Conservation (phyloP, 2,329 filamentous ascomycete genomes). For the Dothideomycetes sp. region DNA sequence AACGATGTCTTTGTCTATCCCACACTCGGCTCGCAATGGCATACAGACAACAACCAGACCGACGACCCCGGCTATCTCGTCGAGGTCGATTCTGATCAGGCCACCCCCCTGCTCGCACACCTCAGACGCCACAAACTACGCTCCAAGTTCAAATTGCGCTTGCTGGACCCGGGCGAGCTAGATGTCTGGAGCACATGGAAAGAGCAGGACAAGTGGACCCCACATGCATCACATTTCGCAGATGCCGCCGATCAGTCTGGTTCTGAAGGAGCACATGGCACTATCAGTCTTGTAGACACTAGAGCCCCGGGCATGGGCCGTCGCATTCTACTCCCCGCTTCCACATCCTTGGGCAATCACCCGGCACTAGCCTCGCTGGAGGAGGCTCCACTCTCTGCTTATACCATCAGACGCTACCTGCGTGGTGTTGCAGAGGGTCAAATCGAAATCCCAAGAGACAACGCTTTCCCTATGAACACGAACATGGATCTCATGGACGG, state of each 20-base stretch:
- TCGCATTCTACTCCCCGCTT: constrained; percentile 18
- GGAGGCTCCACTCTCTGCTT: constrained; percentile 36
- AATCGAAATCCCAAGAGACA: constrained; percentile 59
- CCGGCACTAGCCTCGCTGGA: constrained; percentile 25
- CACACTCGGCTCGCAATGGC: constrained; percentile 26
- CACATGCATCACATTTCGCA: constrained; percentile 11
- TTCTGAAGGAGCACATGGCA: constrained; percentile 10
- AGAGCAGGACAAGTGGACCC: constrained; percentile 31
- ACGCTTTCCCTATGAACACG: constrained; percentile 72
- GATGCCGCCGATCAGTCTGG: background rate
- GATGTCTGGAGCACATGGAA: constrained; percentile 68
- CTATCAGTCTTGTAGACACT: constrained; percentile 28
- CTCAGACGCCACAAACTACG: constrained; percentile 79
- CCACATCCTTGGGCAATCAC: constrained; percentile 21
- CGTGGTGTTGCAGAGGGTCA: constrained; percentile 79
- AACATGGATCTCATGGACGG: constrained; percentile 80
- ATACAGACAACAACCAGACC: constrained; percentile 11
- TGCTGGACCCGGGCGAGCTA: constrained; percentile 54
- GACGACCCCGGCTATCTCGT: constrained; percentile 55
- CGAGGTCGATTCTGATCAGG: constrained; percentile 66
- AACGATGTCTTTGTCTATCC: constrained; percentile 89
- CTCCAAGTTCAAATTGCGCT: constrained; percentile 60
- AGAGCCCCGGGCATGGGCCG: constrained; percentile 25
- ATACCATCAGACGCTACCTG: constrained; percentile 67
- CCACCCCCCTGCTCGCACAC: constrained; percentile 53